Evolutionary conservation across 306 rosid genomes (phyloP).

Genomic region (Acacia acuminata): DNA sequence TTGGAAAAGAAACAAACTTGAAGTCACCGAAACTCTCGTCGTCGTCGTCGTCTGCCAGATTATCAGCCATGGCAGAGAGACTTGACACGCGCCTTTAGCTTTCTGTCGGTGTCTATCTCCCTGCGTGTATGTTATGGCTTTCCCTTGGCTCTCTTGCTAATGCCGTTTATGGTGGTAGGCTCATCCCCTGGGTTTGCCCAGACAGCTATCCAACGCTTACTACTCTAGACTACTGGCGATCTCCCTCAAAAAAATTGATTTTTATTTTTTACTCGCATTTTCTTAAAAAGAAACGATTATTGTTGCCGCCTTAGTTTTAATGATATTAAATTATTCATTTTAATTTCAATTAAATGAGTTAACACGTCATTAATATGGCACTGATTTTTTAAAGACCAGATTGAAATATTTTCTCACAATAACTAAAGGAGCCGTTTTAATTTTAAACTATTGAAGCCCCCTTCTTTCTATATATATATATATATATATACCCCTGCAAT

Average conservation of each 20-base stretch:
- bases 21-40: conserved; percentile 81
- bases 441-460: neutral
- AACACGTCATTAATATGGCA: too few relatives aligned
- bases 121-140: conserved; percentile 4
- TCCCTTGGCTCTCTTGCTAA: conserved; percentile 11
- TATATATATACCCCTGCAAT: too few relatives aligned
- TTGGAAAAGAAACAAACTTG: conserved; percentile 50
- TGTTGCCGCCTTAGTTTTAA: too few relatives aligned
- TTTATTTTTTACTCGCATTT: neutral
- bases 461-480: too few relatives aligned
- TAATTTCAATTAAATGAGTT: neutral
- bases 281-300: neutral
- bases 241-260: neutral
- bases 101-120: neutral
- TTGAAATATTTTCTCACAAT: too few relatives aligned
- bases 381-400: too few relatives aligned
- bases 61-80: conserved; percentile 65
- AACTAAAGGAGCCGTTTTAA: neutral
- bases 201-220: neutral
- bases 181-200: neutral
- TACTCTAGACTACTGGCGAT: neutral
- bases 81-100: neutral
- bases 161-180: neutral
- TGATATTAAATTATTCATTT: too few relatives aligned
- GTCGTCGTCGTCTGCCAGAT: conserved; percentile 66